Evolutionary conservation across 169 alveolate genomes (phyloP).

Genomic region (Plasmodium inui): DNA sequence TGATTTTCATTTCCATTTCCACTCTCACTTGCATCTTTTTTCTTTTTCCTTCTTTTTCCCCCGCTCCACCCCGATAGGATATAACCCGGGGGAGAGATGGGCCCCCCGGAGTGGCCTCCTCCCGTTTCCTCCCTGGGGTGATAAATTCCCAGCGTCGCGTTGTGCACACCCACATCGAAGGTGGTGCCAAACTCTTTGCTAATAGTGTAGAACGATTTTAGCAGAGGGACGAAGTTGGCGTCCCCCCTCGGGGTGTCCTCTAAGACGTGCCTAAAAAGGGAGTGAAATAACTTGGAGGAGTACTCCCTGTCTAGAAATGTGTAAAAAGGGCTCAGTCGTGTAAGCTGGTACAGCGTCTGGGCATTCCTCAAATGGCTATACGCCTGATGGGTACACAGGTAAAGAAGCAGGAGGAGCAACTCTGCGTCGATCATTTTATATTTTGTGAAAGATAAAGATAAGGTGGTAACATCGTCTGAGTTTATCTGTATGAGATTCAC

Average conservation of each 20-base stretch:
- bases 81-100: background rate
- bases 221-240: background rate
- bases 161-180: background rate
- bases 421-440: conserved; percentile 17
- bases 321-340: background rate
- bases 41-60: background rate
- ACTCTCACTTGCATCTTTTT: background rate
- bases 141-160: background rate
- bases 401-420: background rate
- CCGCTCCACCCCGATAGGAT: background rate
- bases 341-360: background rate
- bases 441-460: conserved; percentile 24
- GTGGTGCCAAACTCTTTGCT: background rate
- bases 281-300: background rate
- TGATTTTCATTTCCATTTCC: background rate
- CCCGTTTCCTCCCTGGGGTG: background rate
- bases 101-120: background rate
- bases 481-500: background rate
- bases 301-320: conserved; percentile 6
- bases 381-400: conserved; percentile 2
- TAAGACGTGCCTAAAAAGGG: background rate
- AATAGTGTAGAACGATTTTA: conserved; percentile 19
- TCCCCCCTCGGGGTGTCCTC: background rate
- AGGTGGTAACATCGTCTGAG: background rate
- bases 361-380: conserved; percentile 5